Conservation (phyloP, 2,329 filamentous ascomycete genomes). For the Ophiostoma perfectum region DNA sequence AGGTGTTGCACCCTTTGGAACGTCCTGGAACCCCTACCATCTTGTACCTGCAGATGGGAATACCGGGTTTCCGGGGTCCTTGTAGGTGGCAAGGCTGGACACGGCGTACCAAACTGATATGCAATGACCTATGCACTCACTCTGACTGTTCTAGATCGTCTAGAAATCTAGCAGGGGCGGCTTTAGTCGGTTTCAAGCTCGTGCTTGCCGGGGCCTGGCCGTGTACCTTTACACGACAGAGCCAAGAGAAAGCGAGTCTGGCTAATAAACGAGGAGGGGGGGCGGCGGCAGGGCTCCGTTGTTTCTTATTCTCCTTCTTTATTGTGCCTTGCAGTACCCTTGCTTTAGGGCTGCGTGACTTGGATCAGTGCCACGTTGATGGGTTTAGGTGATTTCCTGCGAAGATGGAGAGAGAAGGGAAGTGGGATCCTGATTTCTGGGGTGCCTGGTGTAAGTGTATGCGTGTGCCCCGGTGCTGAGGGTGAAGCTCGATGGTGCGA, state of each 20-base stretch:
- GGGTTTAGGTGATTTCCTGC: background rate
- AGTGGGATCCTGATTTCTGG: background rate
- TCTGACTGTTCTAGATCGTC: no score
- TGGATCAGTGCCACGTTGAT: background rate
- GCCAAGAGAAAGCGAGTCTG: no score
- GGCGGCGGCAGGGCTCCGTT: no score
- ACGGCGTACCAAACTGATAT: background rate
- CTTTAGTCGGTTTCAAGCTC: no score
- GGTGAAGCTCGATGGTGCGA: no score
- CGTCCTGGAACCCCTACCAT: conserved; percentile 29
- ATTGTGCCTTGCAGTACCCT: background rate
- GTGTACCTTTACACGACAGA: no score
- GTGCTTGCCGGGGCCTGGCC: no score
- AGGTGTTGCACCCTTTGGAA: conserved; percentile 28
- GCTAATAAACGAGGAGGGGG: no score
- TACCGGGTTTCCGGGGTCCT: background rate
- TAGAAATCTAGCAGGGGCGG: no score
- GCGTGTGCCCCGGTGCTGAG: no score
- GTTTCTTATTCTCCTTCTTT: background rate
- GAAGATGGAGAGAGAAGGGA: background rate
- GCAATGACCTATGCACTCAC: background rate
- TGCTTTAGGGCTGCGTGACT: background rate
- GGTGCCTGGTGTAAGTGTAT: background rate
- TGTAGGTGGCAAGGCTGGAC: background rate
- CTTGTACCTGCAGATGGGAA: conserved; percentile 7